Conservation (phyloP, 768 basidiomycete genomes). For the Mrakia hoshinonis region DNA sequence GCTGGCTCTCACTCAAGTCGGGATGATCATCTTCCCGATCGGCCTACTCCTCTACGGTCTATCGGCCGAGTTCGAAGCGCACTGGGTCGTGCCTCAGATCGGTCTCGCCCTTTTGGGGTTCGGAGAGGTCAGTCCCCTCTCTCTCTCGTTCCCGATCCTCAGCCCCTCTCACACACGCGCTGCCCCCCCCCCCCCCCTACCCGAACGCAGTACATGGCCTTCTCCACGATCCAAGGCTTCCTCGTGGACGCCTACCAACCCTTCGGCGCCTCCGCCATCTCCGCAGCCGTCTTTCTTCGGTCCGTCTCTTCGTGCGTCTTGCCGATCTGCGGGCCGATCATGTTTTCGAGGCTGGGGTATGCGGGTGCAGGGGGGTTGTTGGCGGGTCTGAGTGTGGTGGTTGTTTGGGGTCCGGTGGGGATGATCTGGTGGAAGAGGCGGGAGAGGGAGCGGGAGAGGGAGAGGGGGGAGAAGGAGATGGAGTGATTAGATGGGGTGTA, state of each 20-base stretch:
- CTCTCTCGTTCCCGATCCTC: background rate
- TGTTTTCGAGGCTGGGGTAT: background rate
- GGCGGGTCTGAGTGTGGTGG: background rate
- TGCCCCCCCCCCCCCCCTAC: too few relatives aligned
- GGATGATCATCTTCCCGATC: background rate
- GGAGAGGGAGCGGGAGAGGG: background rate
- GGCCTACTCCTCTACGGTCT: too few relatives aligned
- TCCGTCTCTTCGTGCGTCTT: background rate
- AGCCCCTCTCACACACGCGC: too few relatives aligned
- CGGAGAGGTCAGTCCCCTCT: background rate
- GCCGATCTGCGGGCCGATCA: background rate
- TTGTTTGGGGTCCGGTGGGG: background rate
- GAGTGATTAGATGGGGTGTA: background rate
- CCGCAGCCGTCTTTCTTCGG: background rate
- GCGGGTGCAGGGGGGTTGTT: background rate
- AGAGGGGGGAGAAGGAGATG: background rate
- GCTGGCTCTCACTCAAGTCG: background rate
- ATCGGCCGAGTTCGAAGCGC: background rate
- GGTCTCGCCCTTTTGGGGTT: background rate
- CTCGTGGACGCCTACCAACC: slow-evolving; percentile 8
- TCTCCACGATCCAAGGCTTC: background rate
- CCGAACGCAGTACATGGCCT: background rate
- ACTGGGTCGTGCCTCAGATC: background rate
- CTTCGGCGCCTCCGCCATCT: background rate
- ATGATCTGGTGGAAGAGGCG: background rate